Percentiles rank a stretch among this genome's conserved stretches.
Evolutionary conservation across 345 rosid genomes (phyloP).

Genomic region (Pistacia vera): DNA sequence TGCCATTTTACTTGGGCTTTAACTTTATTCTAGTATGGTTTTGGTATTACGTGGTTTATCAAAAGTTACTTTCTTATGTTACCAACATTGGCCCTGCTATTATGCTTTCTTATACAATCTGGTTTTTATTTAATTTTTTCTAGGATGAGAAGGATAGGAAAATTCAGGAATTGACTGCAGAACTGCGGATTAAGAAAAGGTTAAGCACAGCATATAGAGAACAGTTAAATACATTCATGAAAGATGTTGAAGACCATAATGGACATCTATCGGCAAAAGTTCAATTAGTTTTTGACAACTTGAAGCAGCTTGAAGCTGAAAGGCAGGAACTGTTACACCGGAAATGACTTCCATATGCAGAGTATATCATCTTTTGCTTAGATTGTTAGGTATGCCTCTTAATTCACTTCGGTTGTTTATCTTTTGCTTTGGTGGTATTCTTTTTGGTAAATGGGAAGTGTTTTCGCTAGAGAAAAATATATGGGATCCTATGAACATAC

Average conservation of each 20-base stretch:
- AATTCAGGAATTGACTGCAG: conserved; percentile 33
- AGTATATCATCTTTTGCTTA: not conserved
- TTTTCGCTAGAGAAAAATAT: not conserved
- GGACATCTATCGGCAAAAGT: conserved; percentile 30
- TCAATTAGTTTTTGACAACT: conserved; percentile 30
- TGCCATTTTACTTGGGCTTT: not conserved
- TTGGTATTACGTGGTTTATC: not conserved
- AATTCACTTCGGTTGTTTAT: not conserved
- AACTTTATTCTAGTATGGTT: not conserved
- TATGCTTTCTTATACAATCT: not conserved
- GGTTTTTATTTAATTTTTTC: not conserved
- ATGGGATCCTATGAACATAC: not conserved
- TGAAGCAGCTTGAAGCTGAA: conserved; percentile 31
- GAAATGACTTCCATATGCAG: conserved; percentile 3
- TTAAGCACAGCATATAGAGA: conserved; percentile 31
- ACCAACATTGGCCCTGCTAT: not conserved
- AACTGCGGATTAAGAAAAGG: conserved; percentile 31
- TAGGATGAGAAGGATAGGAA: conserved; percentile 39
- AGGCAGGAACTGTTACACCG: conserved; percentile 22
- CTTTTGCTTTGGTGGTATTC: not conserved
- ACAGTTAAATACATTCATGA: conserved; percentile 31
- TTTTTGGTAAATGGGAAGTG: not conserved
- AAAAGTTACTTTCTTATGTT: not conserved
- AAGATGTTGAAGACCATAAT: conserved; percentile 33
- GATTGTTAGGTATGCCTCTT: not conserved